These are phyloP conservation scores for Cercospora sp. DNA, from an alignment of 2,329 filamentous ascomycete species.

Conservation along the genomic window DNA sequence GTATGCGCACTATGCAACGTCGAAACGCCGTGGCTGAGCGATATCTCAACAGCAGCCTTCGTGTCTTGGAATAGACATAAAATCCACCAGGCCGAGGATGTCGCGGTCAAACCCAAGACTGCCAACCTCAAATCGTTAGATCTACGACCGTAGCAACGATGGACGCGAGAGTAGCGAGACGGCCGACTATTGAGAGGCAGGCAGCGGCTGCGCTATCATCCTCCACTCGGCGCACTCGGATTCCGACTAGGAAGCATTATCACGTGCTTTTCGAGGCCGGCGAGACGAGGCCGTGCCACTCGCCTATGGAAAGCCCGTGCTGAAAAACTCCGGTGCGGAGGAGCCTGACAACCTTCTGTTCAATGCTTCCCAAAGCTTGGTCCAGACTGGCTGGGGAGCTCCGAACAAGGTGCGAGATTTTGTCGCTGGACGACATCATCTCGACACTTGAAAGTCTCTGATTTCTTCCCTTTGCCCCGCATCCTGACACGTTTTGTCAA, in stretches of 20 bases:
- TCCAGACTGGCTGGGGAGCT: neutral
- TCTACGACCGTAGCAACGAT: neutral
- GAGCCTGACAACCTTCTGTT: neutral
- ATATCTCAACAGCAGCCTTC: neutral
- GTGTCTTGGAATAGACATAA: neutral
- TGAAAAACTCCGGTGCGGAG: neutral
- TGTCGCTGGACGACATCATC: slow-evolving; percentile 5
- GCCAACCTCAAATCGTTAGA: neutral
- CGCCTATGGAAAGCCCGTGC: neutral
- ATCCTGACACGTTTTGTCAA: neutral
- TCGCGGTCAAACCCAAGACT: slow-evolving; percentile 7
- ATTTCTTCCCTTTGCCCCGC: neutral
- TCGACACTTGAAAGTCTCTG: neutral
- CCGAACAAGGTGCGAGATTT: neutral
- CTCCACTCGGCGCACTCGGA: neutral
- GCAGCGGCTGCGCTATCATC: neutral
- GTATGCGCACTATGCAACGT: slow-evolving; percentile 22
- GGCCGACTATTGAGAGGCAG: neutral
- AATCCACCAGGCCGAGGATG: slow-evolving; percentile 11
- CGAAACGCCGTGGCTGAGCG: slow-evolving; percentile 26
- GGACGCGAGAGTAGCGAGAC: neutral
- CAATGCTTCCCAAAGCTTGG: neutral
- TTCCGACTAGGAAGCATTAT: neutral
- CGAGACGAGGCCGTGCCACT: neutral
- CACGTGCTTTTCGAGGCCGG: neutral